A percentile compares a stretch with the other conserved stretches of the same genome.
phyloP scores from a whole-genome alignment of 2,329 filamentous ascomycete species.

The Didymella glomerata region DNA sequence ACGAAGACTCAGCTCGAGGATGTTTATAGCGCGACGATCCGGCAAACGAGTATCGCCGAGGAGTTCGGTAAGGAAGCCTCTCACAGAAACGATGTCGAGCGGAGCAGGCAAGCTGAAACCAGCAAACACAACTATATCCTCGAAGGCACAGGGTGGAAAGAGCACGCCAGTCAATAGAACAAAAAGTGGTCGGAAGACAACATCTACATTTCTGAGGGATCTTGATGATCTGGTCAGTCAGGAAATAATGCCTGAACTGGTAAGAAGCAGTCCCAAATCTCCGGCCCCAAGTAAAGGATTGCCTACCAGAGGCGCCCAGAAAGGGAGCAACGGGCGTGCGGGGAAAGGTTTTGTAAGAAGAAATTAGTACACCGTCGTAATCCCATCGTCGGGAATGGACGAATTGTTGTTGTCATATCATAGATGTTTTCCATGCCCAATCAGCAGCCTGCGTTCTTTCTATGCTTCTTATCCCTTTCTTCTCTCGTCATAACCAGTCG shows the following conservation, averaged over 20 bases:
- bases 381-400: no score
- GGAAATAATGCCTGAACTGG: background rate
- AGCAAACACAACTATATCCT: background rate
- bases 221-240: background rate
- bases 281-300: background rate
- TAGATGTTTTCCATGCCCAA: no score
- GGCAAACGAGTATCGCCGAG: background rate
- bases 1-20: background rate
- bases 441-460: no score
- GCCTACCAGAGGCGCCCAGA: background rate
- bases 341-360: background rate
- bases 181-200: background rate
- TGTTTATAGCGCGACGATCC: background rate
- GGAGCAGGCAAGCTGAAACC: background rate
- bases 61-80: background rate
- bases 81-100: background rate
- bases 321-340: background rate
- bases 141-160: background rate
- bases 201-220: background rate
- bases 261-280: background rate
- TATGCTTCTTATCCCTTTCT: no score
- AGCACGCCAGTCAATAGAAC: background rate
- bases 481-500: no score
- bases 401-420: no score
- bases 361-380: no score